These are phyloP conservation scores for Trypanosoma theileri DNA, from an alignment of 208 protist species.

Conservation along the genomic window DNA sequence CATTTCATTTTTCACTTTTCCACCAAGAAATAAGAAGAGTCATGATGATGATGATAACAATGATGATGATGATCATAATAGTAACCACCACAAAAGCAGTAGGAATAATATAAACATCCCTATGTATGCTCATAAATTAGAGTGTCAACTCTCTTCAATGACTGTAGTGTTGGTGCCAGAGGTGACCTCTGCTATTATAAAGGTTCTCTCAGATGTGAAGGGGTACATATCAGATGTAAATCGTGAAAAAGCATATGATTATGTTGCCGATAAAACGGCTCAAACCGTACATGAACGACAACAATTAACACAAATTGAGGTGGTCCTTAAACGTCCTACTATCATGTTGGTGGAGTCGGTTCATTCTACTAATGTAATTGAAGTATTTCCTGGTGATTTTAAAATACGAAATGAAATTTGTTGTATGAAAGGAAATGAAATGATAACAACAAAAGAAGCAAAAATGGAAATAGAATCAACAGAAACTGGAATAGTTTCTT, in stretches of 20 bases:
- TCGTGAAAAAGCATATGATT: constrained; percentile 66
- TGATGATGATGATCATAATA: not conserved
- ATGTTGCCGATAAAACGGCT: constrained; percentile 42
- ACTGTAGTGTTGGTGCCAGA: constrained; percentile 65
- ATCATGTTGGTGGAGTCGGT: constrained; percentile 53
- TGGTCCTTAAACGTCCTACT: constrained; percentile 54
- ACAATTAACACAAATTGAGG: constrained; percentile 61
- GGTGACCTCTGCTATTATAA: constrained; percentile 46
- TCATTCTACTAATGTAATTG: constrained; percentile 37
- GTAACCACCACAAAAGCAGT: not conserved
- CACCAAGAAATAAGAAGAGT: not conserved
- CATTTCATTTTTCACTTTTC: constrained; percentile 8
- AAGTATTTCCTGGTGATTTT: constrained; percentile 65
- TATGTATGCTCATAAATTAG: constrained; percentile 47
- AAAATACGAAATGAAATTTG: constrained; percentile 46
- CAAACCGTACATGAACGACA: constrained; percentile 20
- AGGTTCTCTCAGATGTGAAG: constrained; percentile 44
- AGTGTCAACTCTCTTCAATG: constrained; percentile 48
- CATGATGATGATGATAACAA: constrained; percentile 11
- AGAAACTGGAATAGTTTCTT: no score
- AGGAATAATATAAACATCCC: not conserved
- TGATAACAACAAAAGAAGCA: no score
- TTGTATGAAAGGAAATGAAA: not conserved
- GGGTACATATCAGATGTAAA: constrained; percentile 66
- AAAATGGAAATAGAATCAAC: no score